Conservation (phyloP, 2,329 filamentous ascomycete species). For the Alternaria triticina region DNA sequence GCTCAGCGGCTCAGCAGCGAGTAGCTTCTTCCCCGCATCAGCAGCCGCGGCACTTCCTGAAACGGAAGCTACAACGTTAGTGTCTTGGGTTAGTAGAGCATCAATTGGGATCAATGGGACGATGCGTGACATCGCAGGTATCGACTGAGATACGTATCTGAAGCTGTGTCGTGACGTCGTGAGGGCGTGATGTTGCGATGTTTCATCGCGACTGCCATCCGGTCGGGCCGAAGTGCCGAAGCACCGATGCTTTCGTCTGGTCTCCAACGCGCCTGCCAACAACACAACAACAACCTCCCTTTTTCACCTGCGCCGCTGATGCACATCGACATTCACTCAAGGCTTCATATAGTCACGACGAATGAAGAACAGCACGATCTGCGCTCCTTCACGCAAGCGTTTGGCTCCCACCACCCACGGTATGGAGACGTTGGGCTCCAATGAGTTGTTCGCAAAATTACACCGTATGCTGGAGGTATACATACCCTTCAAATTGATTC, state of each 20-base stretch:
- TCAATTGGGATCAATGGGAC: neutral
- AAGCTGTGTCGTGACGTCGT: neutral
- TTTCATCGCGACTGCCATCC: neutral
- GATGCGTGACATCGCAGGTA: neutral
- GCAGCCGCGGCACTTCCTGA: neutral
- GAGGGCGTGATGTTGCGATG: neutral
- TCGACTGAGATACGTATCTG: neutral
- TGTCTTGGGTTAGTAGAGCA: neutral
- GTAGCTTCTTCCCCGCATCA: slow-evolving; percentile 8
- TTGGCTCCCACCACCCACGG: too few relatives aligned
- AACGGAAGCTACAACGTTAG: neutral
- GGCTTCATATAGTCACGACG: neutral
- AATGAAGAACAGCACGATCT: neutral
- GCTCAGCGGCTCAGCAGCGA: neutral
- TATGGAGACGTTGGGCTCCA: too few relatives aligned
- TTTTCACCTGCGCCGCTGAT: neutral
- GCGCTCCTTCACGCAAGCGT: too few relatives aligned
- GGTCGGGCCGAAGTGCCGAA: neutral
- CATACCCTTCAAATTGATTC: neutral
- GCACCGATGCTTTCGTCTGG: neutral
- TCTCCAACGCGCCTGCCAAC: neutral
- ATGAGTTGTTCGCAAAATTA: too few relatives aligned
- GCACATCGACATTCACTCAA: neutral
- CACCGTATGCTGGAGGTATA: neutral
- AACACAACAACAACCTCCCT: neutral